Evolutionary conservation across 441 rosid genomes (phyloP).

Genomic region (Adansonia grandidieri): DNA sequence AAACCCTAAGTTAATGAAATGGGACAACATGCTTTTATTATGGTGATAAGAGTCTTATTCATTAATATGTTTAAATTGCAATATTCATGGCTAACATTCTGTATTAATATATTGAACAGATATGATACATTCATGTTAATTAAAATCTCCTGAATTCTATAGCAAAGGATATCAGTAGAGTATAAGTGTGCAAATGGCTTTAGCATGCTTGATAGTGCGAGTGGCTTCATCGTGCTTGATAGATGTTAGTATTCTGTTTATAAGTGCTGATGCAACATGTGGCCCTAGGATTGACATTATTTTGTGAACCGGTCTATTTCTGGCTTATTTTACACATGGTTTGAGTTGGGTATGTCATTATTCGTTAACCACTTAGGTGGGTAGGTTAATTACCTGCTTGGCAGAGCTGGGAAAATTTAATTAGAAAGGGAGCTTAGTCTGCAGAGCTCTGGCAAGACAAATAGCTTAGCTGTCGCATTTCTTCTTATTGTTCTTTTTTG

Average conservation of each 20-base stretch:
- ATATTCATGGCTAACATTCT: not conserved
- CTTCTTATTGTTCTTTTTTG: too few relatives aligned
- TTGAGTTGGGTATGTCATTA: not conserved
- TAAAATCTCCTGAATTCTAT: not conserved
- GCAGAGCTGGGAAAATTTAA: not conserved
- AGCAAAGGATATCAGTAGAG: not conserved
- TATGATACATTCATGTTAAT: constrained; percentile 5
- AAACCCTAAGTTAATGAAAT: not conserved
- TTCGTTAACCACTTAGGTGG: not conserved
- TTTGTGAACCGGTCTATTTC: not conserved
- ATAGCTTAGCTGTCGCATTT: not conserved
- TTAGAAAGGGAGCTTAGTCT: not conserved
- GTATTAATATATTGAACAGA: not conserved
- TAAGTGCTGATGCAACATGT: constrained; percentile 4
- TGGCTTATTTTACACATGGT: not conserved
- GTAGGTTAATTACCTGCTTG: not conserved
- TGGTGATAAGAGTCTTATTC: not conserved
- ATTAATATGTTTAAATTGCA: not conserved
- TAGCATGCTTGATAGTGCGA: not conserved
- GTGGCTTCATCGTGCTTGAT: constrained; percentile 5
- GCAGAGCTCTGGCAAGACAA: not conserved
- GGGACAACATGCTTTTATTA: not conserved
- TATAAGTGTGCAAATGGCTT: constrained; percentile 1
- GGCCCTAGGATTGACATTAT: constrained; percentile 11
- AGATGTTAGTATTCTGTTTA: not conserved